Evolutionary conservation across 140 eudicot species (phyloP).

Genomic region (Anethum foeniculum): DNA sequence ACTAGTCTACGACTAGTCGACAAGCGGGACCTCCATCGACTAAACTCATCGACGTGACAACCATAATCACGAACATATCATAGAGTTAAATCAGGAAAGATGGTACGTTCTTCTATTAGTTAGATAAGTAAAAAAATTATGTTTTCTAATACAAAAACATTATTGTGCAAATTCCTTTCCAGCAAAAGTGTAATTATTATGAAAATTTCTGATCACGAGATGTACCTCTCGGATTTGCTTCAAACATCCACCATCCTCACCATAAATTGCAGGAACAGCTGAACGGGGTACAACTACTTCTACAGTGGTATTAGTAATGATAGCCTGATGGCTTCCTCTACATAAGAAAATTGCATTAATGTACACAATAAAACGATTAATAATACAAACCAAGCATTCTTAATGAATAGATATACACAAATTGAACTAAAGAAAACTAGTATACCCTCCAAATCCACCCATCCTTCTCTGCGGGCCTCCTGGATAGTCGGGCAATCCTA

Average conservation of each 20-base stretch:
- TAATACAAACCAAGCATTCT: neutral
- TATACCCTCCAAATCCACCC: conserved; percentile 90
- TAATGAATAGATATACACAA: conserved; percentile 5
- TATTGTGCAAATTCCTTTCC: neutral
- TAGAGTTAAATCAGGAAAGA: neutral
- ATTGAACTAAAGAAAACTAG: neutral
- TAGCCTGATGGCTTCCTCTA: conserved; percentile 63
- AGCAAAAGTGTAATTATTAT: neutral
- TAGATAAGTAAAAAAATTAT: neutral
- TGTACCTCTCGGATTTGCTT: conserved; percentile 78
- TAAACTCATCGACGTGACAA: no score
- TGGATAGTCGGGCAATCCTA: conserved; percentile 57
- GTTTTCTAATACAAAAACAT: neutral
- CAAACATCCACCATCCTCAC: conserved; percentile 96
- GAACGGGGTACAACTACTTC: conserved; percentile 94
- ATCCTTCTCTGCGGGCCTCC: conserved; percentile 62
- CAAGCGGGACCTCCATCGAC: no score
- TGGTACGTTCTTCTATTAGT: neutral
- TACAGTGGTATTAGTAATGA: conserved; percentile 82
- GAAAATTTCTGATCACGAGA: neutral
- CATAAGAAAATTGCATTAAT: conserved; percentile 15
- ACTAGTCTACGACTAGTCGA: no score
- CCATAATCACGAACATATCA: neutral
- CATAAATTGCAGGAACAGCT: conserved; percentile 81
- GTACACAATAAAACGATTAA: neutral